Percentiles rank a stretch among this genome's conserved stretches.
These are phyloP conservation scores for Crassisporium funariophilum DNA, from an alignment of 768 basidiomycete genomes.

Conservation along the genomic window DNA sequence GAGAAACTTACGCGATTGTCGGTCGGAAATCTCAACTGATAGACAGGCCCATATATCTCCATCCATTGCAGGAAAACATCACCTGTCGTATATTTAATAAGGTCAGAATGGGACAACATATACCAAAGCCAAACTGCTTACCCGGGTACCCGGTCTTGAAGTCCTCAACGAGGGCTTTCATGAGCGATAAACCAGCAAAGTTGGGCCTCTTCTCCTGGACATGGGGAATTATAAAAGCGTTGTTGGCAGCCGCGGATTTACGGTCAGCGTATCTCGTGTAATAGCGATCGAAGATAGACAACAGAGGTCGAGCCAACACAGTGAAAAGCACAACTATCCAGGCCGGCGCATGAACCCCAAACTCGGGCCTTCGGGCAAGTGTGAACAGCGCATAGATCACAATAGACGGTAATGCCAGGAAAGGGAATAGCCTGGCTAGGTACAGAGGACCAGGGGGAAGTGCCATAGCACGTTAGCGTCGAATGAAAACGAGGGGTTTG, in stretches of 20 bases:
- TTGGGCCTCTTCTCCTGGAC: slow-evolving; percentile 13
- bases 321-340: slow-evolving; percentile 6
- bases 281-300: slow-evolving; percentile 17
- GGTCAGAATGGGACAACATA: background rate
- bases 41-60: background rate
- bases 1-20: background rate
- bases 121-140: slow-evolving; percentile 16
- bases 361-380: too few species aligned
- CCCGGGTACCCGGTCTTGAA: slow-evolving; percentile 40
- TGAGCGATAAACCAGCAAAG: slow-evolving; percentile 14
- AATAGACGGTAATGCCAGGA: too few species aligned
- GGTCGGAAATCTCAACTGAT: background rate
- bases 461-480: too few species aligned
- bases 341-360: slow-evolving; percentile 1
- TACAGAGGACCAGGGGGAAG: too few species aligned
- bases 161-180: slow-evolving; percentile 6
- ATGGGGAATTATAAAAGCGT: slow-evolving; percentile 12
- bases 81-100: background rate
- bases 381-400: too few species aligned
- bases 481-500: too few species aligned
- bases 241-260: slow-evolving; percentile 8
- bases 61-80: background rate
- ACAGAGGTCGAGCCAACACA: slow-evolving; percentile 11
- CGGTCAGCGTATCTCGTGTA: slow-evolving; percentile 11
- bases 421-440: too few species aligned